A percentile compares a stretch with the other conserved stretches of the same genome.
Conservation (phyloP, 2,329 filamentous ascomycete genomes). For the Endoconidiophora laricicola region DNA sequence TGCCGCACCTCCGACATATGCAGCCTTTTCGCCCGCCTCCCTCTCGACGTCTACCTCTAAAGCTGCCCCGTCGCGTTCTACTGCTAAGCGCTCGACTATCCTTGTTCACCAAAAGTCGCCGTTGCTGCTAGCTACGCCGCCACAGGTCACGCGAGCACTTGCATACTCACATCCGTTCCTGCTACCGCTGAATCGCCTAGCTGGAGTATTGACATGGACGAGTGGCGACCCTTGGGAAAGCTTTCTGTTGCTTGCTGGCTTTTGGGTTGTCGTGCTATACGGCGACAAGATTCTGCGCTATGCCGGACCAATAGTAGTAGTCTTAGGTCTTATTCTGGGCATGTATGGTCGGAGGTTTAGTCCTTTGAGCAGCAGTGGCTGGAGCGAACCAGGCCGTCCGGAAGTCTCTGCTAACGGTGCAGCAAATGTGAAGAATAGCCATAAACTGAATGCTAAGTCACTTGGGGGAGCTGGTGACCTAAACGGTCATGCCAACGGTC, state of each 20-base stretch:
- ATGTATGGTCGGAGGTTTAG: conserved; percentile 90
- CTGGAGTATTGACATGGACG: conserved; percentile 82
- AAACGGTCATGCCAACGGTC: conserved; percentile 25
- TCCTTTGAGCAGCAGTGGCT: conserved; percentile 71
- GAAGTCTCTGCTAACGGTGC: neutral
- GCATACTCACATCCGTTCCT: conserved; percentile 94
- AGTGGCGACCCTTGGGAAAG: conserved; percentile 92
- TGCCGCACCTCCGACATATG: conserved; percentile 53
- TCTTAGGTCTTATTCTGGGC: conserved; percentile 63
- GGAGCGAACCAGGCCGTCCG: conserved; percentile 33
- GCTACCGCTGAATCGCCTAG: conserved; percentile 70
- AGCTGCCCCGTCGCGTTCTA: conserved; percentile 40
- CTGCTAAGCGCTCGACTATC: conserved; percentile 63
- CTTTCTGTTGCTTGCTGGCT: conserved; percentile 69
- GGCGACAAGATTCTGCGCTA: conserved; percentile 67
- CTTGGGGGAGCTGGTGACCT: conserved; percentile 4
- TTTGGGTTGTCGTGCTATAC: conserved; percentile 78
- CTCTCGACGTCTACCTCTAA: conserved; percentile 35
- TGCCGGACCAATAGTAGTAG: conserved; percentile 69
- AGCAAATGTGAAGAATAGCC: conserved; percentile 18
- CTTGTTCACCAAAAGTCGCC: conserved; percentile 95
- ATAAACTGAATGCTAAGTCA: conserved; percentile 17
- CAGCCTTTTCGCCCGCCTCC: conserved; percentile 75
- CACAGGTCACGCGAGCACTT: conserved; percentile 81
- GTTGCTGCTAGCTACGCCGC: conserved; percentile 78